A percentile compares a stretch with the other conserved stretches of the same genome.
Conservation (phyloP, 2,329 filamentous ascomycete genomes). For the Huntiella bhutanensis region DNA sequence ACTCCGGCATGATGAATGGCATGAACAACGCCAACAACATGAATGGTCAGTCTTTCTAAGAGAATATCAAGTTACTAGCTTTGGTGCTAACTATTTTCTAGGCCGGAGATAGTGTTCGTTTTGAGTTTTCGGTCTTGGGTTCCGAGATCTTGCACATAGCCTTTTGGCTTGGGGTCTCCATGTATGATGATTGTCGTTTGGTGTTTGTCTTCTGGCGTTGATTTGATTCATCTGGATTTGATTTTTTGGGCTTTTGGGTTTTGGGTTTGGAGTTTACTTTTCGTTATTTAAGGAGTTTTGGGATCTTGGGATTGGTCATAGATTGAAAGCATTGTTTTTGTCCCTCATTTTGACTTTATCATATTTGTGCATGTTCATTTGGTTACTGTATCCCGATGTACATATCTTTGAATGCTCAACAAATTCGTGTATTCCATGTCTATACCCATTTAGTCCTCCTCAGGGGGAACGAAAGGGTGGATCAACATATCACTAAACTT, state of each 20-base stretch:
- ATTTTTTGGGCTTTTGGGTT: conserved; percentile 1
- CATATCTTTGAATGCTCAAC: no score
- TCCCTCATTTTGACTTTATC: no score
- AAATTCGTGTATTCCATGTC: no score
- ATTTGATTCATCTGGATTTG: neutral
- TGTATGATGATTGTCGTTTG: neutral
- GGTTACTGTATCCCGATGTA: no score
- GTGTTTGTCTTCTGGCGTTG: no score
- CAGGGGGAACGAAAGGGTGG: conserved; percentile 53
- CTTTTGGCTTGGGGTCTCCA: neutral
- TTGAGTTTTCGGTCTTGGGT: neutral
- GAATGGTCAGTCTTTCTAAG: conserved; percentile 4
- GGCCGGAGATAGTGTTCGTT: no score
- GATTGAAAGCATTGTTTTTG: no score
- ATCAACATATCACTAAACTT: conserved; percentile 77
- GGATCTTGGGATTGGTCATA: no score
- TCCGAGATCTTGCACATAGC: neutral
- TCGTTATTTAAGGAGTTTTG: no score
- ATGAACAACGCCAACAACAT: conserved; percentile 9
- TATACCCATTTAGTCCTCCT: conserved; percentile 12
- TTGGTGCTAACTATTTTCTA: no score
- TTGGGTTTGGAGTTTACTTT: neutral
- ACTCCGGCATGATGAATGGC: conserved; percentile 1
- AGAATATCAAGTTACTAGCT: no score
- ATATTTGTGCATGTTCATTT: no score